These are phyloP conservation scores for Stellera chamaejasme DNA, from an alignment of 345 rosid genomes.

Conservation along the genomic window DNA sequence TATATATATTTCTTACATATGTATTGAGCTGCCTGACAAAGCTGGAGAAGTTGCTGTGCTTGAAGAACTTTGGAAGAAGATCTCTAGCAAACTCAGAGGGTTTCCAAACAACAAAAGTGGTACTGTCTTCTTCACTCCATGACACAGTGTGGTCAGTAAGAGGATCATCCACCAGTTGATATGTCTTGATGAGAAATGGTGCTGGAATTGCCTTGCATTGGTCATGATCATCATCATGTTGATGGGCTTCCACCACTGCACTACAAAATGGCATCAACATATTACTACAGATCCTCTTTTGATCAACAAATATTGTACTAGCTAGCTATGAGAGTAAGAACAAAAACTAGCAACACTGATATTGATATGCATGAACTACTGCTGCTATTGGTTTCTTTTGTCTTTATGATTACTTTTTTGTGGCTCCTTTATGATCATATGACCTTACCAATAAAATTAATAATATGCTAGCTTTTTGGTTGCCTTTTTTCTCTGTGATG, in stretches of 20 bases:
- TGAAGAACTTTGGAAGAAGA: conserved; percentile 44
- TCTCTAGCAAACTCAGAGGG: conserved; percentile 52
- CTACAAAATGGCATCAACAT: too few relatives aligned
- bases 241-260: not conserved
- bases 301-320: conserved; percentile 13
- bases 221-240: not conserved
- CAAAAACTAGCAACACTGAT: not conserved
- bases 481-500: not conserved
- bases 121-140: conserved; percentile 43
- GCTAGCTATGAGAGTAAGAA: not conserved
- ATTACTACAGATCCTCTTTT: too few relatives aligned
- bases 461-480: not conserved
- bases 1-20: conserved; percentile 27
- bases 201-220: conserved; percentile 38
- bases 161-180: conserved; percentile 51
- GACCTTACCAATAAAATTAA: conserved; percentile 27
- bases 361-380: not conserved
- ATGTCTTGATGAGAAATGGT: conserved; percentile 53
- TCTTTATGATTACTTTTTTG: conserved; percentile 22
- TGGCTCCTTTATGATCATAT: conserved; percentile 15
- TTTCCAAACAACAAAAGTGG: conserved; percentile 54
- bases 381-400: conserved; percentile 1
- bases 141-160: conserved; percentile 51
- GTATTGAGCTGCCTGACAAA: conserved; percentile 47
- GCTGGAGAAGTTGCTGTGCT: conserved; percentile 55